Percentiles rank a stretch among this genome's conserved stretches.
phyloP scores from a whole-genome alignment of 495 filamentous ascomycete species.

The Neurospora discreta region DNA sequence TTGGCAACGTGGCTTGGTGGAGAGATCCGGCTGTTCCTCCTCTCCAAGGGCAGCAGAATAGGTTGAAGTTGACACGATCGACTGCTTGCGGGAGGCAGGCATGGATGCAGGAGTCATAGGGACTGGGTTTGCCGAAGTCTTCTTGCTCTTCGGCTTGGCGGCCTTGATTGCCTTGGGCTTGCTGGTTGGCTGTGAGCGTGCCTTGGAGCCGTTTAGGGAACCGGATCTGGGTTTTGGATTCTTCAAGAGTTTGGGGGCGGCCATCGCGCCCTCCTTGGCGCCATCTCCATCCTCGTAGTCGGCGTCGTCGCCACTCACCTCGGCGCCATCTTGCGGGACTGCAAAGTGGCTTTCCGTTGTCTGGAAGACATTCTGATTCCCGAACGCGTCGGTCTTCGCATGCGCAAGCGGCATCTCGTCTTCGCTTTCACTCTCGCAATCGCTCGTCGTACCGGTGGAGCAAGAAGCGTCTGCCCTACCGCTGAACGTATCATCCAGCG shows the following conservation, averaged over 20 bases:
- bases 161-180: slow-evolving; percentile 33
- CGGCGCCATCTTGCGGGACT: slow-evolving; percentile 53
- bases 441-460: slow-evolving; percentile 70
- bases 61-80: slow-evolving; percentile 60
- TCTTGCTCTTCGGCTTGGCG: slow-evolving; percentile 49
- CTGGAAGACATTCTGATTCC: slow-evolving; percentile 38
- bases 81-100: slow-evolving; percentile 67
- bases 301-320: slow-evolving; percentile 60
- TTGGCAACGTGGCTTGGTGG: slow-evolving; percentile 92
- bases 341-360: slow-evolving; percentile 51
- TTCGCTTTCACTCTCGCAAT: slow-evolving; percentile 67
- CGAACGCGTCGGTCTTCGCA: slow-evolving; percentile 47
- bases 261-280: slow-evolving; percentile 18
- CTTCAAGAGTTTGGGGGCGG: slow-evolving; percentile 24
- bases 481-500: slow-evolving; percentile 83
- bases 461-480: slow-evolving; percentile 77
- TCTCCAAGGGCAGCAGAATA: slow-evolving; percentile 53
- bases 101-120: slow-evolving; percentile 63
- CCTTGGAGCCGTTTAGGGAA: slow-evolving; percentile 18
- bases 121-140: slow-evolving; percentile 26
- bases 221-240: slow-evolving; percentile 31
- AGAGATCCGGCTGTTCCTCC: slow-evolving; percentile 79
- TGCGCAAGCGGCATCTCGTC: slow-evolving; percentile 53
- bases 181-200: slow-evolving; percentile 16
- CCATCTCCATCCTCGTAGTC: slow-evolving; percentile 54